Evolutionary conservation across 306 rosid genomes (phyloP), one percentile per base, ranked within the genome.

Genomic region (Vicia faba): DNA sequence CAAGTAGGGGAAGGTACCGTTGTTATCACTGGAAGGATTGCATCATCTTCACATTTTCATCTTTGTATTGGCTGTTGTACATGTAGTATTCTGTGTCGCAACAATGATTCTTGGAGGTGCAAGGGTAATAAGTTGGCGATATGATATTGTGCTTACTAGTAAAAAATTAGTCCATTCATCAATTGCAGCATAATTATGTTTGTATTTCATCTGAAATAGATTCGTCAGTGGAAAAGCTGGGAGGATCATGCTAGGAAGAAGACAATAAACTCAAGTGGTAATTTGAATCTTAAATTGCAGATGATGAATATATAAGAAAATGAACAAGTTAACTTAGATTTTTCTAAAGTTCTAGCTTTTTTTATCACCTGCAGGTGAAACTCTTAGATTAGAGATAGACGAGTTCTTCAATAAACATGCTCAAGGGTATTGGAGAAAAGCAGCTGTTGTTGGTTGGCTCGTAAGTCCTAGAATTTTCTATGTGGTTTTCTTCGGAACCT

Each of bases 31-130:
- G 74, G 98, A 89, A 80, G 81, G 91, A 65, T 61, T 93, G 7
- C 98, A 93, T 76, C 97, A 93, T 18, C 87, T 93, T 26, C 98
- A 88, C 82, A 88, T 88, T 45, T 93, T 93, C 83, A 88, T 89
- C 80, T 88, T 89, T 69, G 98, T 93, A 55, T 66, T 93, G 77
- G 97, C 96, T 5, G 64, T 93, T 36, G 96, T 89, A 28, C 98
- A 89, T 77, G 97, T 80, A 39, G 25, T 79, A 72, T 93, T 86
- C 64, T 89, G 97, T 57, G 97, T 65, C 75, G 71, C 83, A 11
- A 93, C 98, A 46, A 74, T 88, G 96, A 10, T 89, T 71, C 96
- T 92, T 33, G 96, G 91, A 55, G 67, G 84, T 31, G 82, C 83
- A 61, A 88, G 82, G 85, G 98, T 93, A 81, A 85, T 65, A 5